phyloP scores from a whole-genome alignment of 306 rosid genomes.

The Vigna mungo region DNA sequence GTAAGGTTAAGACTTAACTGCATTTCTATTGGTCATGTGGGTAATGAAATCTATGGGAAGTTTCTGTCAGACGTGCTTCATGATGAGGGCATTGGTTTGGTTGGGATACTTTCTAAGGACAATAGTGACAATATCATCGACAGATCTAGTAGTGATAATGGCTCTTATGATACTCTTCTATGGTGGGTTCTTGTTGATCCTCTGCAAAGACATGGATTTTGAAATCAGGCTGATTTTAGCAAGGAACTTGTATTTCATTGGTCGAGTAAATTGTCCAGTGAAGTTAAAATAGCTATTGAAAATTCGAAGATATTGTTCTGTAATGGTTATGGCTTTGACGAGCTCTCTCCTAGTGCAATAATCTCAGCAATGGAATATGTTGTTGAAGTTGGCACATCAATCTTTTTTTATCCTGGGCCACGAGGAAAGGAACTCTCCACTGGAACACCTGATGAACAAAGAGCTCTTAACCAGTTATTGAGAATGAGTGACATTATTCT shows the following conservation, averaged over 20 bases:
- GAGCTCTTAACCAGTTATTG: constrained; percentile 72
- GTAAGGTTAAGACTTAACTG: constrained; percentile 84
- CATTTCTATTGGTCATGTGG: constrained; percentile 83
- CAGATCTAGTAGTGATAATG: constrained; percentile 28
- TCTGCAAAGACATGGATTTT: constrained; percentile 86
- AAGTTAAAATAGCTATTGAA: constrained; percentile 68
- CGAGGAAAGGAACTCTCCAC: constrained; percentile 85
- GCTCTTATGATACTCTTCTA: constrained; percentile 71
- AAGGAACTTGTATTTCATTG: constrained; percentile 86
- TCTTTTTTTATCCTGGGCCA: constrained; percentile 97
- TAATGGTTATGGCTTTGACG: constrained; percentile 97
- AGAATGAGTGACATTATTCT: constrained; percentile 86
- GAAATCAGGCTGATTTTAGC: constrained; percentile 89
- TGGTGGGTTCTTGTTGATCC: constrained; percentile 99
- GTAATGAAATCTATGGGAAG: constrained; percentile 80
- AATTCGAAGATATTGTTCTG: constrained; percentile 86
- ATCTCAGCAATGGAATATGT: constrained; percentile 74
- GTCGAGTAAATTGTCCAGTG: constrained; percentile 67
- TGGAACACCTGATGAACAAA: constrained; percentile 80
- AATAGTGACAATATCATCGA: constrained; percentile 45
- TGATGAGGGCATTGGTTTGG: constrained; percentile 78
- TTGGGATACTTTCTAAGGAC: constrained; percentile 62
- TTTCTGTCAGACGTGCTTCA: constrained; percentile 83
- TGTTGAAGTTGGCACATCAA: constrained; percentile 82
- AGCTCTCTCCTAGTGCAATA: constrained; percentile 74